These are phyloP conservation scores for Suillus tomentosus DNA, from an alignment of 768 basidiomycete genomes.

Conservation along the genomic window DNA sequence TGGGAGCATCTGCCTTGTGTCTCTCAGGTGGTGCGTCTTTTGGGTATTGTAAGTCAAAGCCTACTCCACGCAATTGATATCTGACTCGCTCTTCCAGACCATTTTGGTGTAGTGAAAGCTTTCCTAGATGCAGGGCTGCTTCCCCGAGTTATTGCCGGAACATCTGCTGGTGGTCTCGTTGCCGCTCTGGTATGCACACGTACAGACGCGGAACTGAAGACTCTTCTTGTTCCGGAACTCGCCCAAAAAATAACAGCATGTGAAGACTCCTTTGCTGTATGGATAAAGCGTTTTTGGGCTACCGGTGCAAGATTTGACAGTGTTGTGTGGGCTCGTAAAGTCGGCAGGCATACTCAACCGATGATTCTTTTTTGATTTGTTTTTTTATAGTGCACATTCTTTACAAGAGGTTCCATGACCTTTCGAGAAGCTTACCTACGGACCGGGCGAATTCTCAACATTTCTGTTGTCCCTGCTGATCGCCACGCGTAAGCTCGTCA, in stretches of 20 bases:
- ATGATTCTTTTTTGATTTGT: not conserved
- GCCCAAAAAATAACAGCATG: conserved; percentile 83
- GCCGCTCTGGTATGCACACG: conserved; percentile 79
- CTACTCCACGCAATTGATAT: not conserved
- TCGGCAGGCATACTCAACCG: conserved; percentile 29
- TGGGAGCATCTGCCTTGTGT: conserved; percentile 90
- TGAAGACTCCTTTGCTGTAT: conserved; percentile 71
- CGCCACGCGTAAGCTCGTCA: conserved; percentile 68
- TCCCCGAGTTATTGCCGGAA: conserved; percentile 92
- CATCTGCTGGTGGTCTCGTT: conserved; percentile 88
- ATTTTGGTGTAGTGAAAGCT: conserved; percentile 90
- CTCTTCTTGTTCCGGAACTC: conserved; percentile 77
- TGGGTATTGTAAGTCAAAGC: conserved; percentile 77
- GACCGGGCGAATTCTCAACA: conserved; percentile 92
- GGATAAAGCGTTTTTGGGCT: conserved; percentile 71
- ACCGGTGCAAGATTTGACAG: conserved; percentile 97
- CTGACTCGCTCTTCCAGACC: conserved; percentile 49
- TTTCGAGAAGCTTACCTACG: conserved; percentile 93
- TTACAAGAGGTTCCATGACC: conserved; percentile 91
- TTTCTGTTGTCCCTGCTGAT: conserved; percentile 90
- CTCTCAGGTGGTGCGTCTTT: conserved; percentile 96
- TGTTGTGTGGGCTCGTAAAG: conserved; percentile 88
- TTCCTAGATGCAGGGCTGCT: conserved; percentile 85
- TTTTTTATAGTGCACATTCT: conserved; percentile 69
- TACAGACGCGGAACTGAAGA: conserved; percentile 83